phyloP scores from a whole-genome alignment of 345 rosid genomes.

The Lepidium africanum region DNA sequence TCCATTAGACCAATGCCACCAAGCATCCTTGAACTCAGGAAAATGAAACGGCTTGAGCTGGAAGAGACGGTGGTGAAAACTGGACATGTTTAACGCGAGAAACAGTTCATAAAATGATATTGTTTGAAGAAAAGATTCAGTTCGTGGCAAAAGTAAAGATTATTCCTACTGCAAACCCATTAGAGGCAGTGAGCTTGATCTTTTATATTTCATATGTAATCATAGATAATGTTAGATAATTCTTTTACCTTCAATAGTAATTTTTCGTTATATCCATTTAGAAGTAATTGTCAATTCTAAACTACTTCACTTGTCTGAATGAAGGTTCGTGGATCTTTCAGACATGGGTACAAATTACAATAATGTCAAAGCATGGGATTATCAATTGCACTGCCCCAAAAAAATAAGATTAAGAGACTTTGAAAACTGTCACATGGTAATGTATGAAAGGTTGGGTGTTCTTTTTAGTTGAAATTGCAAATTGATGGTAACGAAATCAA shows the following conservation, averaged over 20 bases:
- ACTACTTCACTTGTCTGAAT: not conserved
- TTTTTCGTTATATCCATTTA: not conserved
- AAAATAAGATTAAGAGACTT: not conserved
- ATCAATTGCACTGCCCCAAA: not conserved
- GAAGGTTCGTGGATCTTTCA: not conserved
- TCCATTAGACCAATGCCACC: conserved; percentile 51
- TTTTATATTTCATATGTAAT: not conserved
- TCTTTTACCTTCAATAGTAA: not conserved
- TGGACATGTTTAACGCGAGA: conserved; percentile 14
- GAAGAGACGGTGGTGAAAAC: conserved; percentile 39
- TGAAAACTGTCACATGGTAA: not conserved
- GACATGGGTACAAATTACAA: not conserved
- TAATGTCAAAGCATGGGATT: not conserved
- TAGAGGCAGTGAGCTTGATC: not conserved
- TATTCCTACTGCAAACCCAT: not conserved
- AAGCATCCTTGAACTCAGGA: conserved; percentile 58
- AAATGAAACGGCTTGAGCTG: conserved; percentile 47
- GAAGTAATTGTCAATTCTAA: not conserved
- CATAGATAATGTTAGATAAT: conserved; percentile 5
- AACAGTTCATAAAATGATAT: conserved; percentile 10
- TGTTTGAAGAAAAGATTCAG: not conserved
- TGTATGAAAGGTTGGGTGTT: not conserved
- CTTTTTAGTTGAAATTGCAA: conserved; percentile 20
- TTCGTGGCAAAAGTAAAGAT: not conserved
- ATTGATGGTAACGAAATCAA: conserved; percentile 7